These are phyloP conservation scores for Phytophthora fragariae DNA, from an alignment of 352 stramenopile species.

Conservation along the genomic window DNA sequence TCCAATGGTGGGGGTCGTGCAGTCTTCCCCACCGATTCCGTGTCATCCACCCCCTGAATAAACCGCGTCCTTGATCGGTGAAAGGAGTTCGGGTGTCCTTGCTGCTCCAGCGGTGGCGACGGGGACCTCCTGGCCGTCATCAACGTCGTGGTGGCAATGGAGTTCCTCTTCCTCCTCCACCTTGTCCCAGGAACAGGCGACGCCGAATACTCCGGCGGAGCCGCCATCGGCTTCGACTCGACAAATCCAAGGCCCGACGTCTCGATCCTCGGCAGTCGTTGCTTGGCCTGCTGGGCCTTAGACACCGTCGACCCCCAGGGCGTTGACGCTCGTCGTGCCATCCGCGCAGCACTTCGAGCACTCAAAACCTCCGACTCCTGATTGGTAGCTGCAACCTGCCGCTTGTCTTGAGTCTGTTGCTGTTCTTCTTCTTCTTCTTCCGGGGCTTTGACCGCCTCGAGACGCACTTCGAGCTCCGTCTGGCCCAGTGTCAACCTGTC, in stretches of 20 bases:
- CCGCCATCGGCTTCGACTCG: constrained; percentile 23
- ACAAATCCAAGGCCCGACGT: constrained; percentile 30
- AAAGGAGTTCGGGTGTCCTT: constrained; percentile 27
- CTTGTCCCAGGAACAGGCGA: constrained; percentile 56
- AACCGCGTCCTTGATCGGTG: constrained; percentile 36
- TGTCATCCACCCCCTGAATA: constrained; percentile 16
- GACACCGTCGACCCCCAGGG: constrained; percentile 12
- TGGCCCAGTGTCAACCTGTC: constrained; percentile 63
- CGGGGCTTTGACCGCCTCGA: constrained; percentile 25
- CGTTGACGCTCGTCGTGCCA: constrained; percentile 30
- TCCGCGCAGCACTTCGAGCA: constrained; percentile 6
- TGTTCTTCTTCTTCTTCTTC: constrained; percentile 10
- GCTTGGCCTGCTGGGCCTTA: constrained; percentile 31
- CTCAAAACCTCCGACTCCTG: constrained; percentile 15
- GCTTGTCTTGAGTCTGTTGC: constrained; percentile 4
- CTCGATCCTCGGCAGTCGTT: constrained; percentile 41
- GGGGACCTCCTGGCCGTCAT: constrained; percentile 20
- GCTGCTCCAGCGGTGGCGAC: constrained; percentile 26
- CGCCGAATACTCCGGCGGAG: constrained; percentile 62
- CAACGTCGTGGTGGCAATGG: constrained; percentile 50
- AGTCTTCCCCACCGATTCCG: constrained; percentile 3
- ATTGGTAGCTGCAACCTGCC: constrained; percentile 1
- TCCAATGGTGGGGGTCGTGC: constrained; percentile 35
- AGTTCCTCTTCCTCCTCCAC: constrained; percentile 61
- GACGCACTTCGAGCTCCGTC: constrained; percentile 59